Conservation (phyloP, 495 filamentous ascomycete genomes). For the Penicillium lagena region DNA sequence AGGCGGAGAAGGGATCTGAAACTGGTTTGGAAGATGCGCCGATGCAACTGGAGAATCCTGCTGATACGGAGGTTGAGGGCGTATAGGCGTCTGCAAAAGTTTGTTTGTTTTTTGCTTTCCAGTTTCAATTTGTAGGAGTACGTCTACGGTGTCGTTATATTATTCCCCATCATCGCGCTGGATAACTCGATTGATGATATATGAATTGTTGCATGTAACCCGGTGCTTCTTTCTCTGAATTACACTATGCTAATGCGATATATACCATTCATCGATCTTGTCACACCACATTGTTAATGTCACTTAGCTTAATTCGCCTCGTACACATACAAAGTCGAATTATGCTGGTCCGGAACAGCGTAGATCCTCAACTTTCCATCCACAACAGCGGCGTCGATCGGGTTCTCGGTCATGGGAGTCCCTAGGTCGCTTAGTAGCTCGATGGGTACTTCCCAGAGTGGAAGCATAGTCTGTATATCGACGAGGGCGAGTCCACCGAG, state of each 20-base stretch:
- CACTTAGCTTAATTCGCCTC: conserved; percentile 11
- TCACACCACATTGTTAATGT: too few relatives aligned
- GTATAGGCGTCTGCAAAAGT: neutral
- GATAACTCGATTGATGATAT: too few relatives aligned
- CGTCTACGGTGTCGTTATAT: too few relatives aligned
- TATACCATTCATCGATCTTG: neutral
- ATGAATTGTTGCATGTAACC: too few relatives aligned
- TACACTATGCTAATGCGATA: too few relatives aligned
- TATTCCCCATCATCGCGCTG: too few relatives aligned
- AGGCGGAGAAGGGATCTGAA: conserved; percentile 27
- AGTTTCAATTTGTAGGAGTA: too few relatives aligned
- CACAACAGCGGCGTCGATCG: conserved; percentile 26
- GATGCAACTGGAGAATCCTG: neutral
- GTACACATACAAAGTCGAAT: conserved; percentile 30
- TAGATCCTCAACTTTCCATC: conserved; percentile 28
- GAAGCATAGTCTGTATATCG: conserved; percentile 25
- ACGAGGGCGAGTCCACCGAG: conserved; percentile 32
- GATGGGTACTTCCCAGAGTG: conserved; percentile 26
- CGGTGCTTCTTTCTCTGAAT: too few relatives aligned
- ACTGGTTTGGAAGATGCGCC: neutral
- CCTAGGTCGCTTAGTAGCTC: conserved; percentile 24
- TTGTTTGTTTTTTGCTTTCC: neutral
- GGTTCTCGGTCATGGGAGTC: conserved; percentile 24
- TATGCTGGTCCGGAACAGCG: conserved; percentile 26
- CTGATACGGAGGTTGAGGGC: neutral